Percentiles rank a stretch among this genome's conserved stretches.
phyloP scores from a whole-genome alignment of 2,329 filamentous ascomycete genomes.

The Penicillium janthinellum region DNA sequence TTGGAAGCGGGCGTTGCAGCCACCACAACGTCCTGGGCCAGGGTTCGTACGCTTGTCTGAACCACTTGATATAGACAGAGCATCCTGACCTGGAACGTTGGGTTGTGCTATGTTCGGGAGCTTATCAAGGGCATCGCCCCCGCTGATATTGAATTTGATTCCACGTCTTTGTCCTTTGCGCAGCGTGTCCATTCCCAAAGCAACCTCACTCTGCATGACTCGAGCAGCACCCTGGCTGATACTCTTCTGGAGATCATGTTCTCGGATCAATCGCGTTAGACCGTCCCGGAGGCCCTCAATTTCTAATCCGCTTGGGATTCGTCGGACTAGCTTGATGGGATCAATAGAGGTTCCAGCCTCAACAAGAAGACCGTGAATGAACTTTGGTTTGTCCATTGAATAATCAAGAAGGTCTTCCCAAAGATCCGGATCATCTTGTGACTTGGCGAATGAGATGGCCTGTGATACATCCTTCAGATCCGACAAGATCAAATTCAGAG shows the following conservation, averaged over 20 bases:
- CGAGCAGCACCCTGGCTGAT: slow-evolving; percentile 88
- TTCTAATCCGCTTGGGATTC: slow-evolving; percentile 90
- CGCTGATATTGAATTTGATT: slow-evolving; percentile 80
- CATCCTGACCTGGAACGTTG: slow-evolving; percentile 17
- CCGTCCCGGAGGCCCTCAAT: slow-evolving; percentile 89
- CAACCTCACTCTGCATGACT: slow-evolving; percentile 85
- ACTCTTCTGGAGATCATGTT: slow-evolving; percentile 92
- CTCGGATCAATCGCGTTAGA: slow-evolving; percentile 85
- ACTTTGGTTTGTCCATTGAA: slow-evolving; percentile 95
- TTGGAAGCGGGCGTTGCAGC: slow-evolving; percentile 41
- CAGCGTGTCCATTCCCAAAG: slow-evolving; percentile 76
- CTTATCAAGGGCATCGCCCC: slow-evolving; percentile 6
- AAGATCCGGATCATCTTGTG: slow-evolving; percentile 85
- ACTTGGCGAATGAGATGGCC: slow-evolving; percentile 91
- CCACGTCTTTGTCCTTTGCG: slow-evolving; percentile 78
- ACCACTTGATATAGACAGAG: slow-evolving; percentile 10
- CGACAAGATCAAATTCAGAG: slow-evolving; percentile 89
- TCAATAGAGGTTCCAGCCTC: slow-evolving; percentile 94
- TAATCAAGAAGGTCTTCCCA: slow-evolving; percentile 96
- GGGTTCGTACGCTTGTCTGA: slow-evolving; percentile 8
- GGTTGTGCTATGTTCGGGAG: slow-evolving; percentile 14
- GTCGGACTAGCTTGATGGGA: slow-evolving; percentile 82
- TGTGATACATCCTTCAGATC: slow-evolving; percentile 88
- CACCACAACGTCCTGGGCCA: slow-evolving; percentile 39
- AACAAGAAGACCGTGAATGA: slow-evolving; percentile 88